A percentile compares a stretch with the other conserved stretches of the same genome.
Conservation (phyloP, 2,329 filamentous ascomycete genomes). For the Trichophyton equinum region DNA sequence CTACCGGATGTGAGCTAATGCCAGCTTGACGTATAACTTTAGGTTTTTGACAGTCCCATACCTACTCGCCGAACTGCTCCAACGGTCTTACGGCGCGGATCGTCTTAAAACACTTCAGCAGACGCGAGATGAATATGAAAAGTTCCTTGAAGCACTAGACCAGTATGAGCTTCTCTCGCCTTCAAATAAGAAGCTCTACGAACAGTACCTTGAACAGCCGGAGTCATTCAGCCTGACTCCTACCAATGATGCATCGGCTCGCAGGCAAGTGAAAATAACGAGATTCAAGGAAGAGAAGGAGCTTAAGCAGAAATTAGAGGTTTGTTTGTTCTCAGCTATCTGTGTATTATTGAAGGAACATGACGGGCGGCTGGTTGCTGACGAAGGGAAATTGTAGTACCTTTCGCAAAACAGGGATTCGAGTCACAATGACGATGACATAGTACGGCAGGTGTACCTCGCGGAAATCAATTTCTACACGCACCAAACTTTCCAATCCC, state of each 20-base stretch:
- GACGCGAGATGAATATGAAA: conserved; percentile 61
- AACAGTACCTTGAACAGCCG: conserved; percentile 59
- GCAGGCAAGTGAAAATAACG: conserved; percentile 72
- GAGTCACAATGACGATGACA: conserved; percentile 66
- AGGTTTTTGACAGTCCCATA: conserved; percentile 67
- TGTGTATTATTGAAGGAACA: conserved; percentile 6
- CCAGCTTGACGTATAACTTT: background rate
- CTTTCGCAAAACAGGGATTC: conserved; percentile 47
- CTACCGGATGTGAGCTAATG: conserved; percentile 12
- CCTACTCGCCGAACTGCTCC: conserved; percentile 65
- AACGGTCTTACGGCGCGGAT: conserved; percentile 50
- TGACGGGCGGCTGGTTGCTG: conserved; percentile 19
- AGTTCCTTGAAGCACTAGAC: conserved; percentile 64
- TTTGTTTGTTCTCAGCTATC: conserved; percentile 22
- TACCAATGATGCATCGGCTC: conserved; percentile 52
- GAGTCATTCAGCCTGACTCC: conserved; percentile 60
- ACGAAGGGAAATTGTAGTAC: conserved; percentile 32
- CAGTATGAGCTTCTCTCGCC: conserved; percentile 60
- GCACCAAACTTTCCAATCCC: conserved; percentile 69
- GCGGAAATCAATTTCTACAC: conserved; percentile 60
- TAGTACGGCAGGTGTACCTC: conserved; percentile 66
- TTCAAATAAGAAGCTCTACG: conserved; percentile 55
- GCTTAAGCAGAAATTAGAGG: conserved; percentile 69
- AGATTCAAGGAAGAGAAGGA: conserved; percentile 77
- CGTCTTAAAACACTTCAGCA: conserved; percentile 51